phyloP scores from a whole-genome alignment of 805 yeast species.

The Schwanniomyces occidentalis region DNA sequence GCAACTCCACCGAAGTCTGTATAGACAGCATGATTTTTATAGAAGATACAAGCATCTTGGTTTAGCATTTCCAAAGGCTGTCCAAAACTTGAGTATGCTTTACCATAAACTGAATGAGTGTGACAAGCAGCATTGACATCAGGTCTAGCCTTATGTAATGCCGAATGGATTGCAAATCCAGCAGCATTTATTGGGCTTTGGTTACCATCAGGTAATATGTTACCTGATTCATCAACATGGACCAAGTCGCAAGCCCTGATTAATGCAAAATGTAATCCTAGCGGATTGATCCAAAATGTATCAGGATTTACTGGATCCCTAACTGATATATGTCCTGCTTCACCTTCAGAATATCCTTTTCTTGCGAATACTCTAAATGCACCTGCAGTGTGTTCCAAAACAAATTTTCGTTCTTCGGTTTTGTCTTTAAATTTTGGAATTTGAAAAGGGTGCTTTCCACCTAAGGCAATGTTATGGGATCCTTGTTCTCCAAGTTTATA shows the following conservation, averaged over 20 bases:
- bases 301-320: conserved; percentile 80
- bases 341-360: conserved; percentile 71
- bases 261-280: conserved; percentile 68
- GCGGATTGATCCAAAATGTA: conserved; percentile 88
- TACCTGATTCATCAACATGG: conserved; percentile 38
- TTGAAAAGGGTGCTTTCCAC: conserved; percentile 51
- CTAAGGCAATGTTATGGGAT: conserved; percentile 60
- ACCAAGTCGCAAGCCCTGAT: conserved; percentile 41
- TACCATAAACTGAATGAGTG: conserved; percentile 41
- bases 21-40: conserved; percentile 67
- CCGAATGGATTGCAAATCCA: conserved; percentile 42
- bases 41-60: conserved; percentile 73
- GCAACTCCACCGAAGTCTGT: conserved; percentile 79
- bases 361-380: conserved; percentile 84
- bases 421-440: conserved; percentile 53
- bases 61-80: conserved; percentile 67
- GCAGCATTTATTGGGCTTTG: conserved; percentile 43
- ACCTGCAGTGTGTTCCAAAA: conserved; percentile 76
- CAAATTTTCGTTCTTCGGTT: conserved; percentile 51
- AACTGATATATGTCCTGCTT: conserved; percentile 84
- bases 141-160: conserved; percentile 39
- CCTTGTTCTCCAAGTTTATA: conserved; percentile 47
- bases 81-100: conserved; percentile 38
- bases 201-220: conserved; percentile 39
- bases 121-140: conserved; percentile 44